Base-by-base conservation (phyloP, 2,329 filamentous ascomycete species). In the Fusarium palustre region DNA sequence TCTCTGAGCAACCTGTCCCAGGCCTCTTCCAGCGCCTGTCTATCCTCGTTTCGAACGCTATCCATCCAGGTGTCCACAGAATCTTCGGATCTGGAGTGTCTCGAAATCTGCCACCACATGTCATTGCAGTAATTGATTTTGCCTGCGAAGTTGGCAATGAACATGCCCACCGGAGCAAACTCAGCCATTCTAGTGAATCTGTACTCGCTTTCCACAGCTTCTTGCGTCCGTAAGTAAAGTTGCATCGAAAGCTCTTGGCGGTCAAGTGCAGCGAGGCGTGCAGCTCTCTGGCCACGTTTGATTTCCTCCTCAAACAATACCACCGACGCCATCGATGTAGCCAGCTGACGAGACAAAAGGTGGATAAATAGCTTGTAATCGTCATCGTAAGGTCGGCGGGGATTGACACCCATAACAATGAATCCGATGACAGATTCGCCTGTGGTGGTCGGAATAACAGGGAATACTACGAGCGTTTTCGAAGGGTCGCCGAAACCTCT, bases 271-370 rank as follows among this genome's bases (percentile, higher is more conserved):
- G 92, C 92, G 34, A 94, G 82, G 57, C 88, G 88, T 22, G 92
- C 92, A 2, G 92, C 92, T 71, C 85, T 86, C 77, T 93, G 90
- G 1, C 91, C 91, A 64, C 91, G 86, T 61, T 87, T 87, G 68
- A 95, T 94, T 76, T 96, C 92, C 70, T 95, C 92, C 76, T 95
- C 92, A 60, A 94, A 94, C 3, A 96, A 79, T 0, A 94, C 91
- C 1, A 94, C 92, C 0, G 92, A 94, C 2, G 92, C 92, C 77
- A 95, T 85, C 0, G 92, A 93, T 0, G 92, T 95, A 11, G 90
- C 91, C 11, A 95, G 82, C 75, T 95, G 92, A 24, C 92, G 86
- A 47, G 89, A 90, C 7, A 95, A 80, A 1, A 95, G 83, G 71
- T 92, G 89, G 38, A 95, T 84, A 72, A 95, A 96, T 1, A 95